Percentiles rank a stretch among this genome's conserved stretches.
Conservation (phyloP, 169 alveolate species). For the Plasmodium fragile region DNA sequence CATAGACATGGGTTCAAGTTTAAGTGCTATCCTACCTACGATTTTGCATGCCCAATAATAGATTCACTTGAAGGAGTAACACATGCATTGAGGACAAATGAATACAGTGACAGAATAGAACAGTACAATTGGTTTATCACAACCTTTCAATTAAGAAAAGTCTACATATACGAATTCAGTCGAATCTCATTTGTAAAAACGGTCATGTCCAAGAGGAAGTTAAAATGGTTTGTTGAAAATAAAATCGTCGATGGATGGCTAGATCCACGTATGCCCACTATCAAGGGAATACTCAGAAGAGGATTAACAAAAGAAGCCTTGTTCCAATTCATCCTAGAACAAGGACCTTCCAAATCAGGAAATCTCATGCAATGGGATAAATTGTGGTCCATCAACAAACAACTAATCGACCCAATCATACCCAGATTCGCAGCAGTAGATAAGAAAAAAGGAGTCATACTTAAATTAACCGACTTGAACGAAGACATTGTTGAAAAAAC, state of each 20-base stretch:
- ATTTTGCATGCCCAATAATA: conserved; percentile 99
- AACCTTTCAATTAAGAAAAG: conserved; percentile 90
- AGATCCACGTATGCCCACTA: conserved; percentile 99
- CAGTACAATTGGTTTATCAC: conserved; percentile 96
- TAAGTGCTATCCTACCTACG: conserved; percentile 99
- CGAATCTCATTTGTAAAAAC: conserved; percentile 95
- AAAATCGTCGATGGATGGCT: conserved; percentile 96
- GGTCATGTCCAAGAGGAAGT: conserved; percentile 96
- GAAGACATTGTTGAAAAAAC: conserved; percentile 80
- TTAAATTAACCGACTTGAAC: conserved; percentile 75
- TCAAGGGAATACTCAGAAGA: conserved; percentile 97
- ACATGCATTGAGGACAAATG: conserved; percentile 98
- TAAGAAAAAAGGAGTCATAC: conserved; percentile 62
- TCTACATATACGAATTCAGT: conserved; percentile 95
- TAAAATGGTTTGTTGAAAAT: conserved; percentile 96
- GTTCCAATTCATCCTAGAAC: conserved; percentile 96
- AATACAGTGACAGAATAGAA: conserved; percentile 97
- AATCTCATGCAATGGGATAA: conserved; percentile 99
- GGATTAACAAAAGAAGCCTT: conserved; percentile 98
- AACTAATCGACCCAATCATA: conserved; percentile 94
- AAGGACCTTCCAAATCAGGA: conserved; percentile 98
- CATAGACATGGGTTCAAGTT: conserved; percentile 94
- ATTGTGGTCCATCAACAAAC: conserved; percentile 98
- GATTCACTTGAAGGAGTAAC: conserved; percentile 98
- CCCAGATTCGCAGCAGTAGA: conserved; percentile 96